Conservation (phyloP, 257 asterid species). For the Schizonepeta tenuifolia region DNA sequence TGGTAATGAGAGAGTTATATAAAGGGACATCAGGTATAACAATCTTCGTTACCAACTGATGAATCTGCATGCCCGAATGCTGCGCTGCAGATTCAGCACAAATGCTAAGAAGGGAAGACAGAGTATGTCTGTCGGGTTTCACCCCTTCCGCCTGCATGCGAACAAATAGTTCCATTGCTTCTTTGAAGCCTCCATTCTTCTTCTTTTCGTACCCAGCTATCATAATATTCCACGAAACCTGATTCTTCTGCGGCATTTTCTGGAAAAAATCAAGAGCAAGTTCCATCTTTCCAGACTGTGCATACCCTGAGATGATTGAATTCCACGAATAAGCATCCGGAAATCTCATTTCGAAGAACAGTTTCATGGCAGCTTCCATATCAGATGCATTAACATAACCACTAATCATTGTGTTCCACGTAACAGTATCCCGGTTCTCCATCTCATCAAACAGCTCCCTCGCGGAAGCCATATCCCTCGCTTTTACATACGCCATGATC, state of each 20-base stretch:
- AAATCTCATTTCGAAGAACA: constrained; percentile 60
- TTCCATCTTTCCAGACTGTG: constrained; percentile 59
- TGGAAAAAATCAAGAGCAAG: constrained; percentile 58
- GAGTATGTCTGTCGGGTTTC: constrained; percentile 75
- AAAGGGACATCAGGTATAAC: constrained; percentile 70
- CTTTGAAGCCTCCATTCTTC: constrained; percentile 52
- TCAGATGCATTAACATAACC: constrained; percentile 66
- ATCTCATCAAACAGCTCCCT: constrained; percentile 68
- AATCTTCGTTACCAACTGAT: constrained; percentile 63
- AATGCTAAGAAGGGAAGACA: constrained; percentile 77
- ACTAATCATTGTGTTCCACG: constrained; percentile 83
- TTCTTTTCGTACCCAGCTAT: constrained; percentile 77
- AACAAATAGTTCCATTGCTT: constrained; percentile 61
- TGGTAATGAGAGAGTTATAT: constrained; percentile 79
- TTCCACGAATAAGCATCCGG: constrained; percentile 82
- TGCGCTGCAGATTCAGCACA: constrained; percentile 76
- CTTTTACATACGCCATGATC: constrained; percentile 81
- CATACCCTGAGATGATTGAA: constrained; percentile 69
- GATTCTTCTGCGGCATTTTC: constrained; percentile 65
- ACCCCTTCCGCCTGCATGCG: constrained; percentile 74
- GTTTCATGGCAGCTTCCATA: constrained; percentile 63
- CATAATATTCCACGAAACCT: constrained; percentile 80
- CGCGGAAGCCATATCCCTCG: constrained; percentile 62
- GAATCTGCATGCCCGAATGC: constrained; percentile 71
- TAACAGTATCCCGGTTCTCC: constrained; percentile 56